phyloP scores from a whole-genome alignment of 2,329 filamentous ascomycete species.

The Chaetomiaceae sp. region DNA sequence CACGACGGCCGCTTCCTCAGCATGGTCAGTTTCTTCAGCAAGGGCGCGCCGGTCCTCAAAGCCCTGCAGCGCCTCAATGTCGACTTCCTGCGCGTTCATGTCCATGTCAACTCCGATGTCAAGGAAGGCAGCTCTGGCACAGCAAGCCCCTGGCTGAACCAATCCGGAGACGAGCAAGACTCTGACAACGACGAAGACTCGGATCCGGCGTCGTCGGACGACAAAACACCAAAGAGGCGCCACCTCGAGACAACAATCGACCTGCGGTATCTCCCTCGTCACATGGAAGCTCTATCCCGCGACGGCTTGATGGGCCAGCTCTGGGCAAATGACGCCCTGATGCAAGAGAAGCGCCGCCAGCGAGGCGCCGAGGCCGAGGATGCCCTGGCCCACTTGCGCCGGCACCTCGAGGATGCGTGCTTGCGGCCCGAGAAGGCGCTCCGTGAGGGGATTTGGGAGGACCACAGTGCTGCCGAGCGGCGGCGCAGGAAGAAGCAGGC shows the following conservation, averaged over 20 bases:
- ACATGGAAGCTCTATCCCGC: background rate
- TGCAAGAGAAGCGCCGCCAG: conserved; percentile 16
- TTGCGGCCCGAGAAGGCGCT: conserved; percentile 20
- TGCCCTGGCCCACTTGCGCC: conserved; percentile 17
- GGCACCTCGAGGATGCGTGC: conserved; percentile 25
- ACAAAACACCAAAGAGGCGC: background rate
- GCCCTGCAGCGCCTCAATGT: conserved; percentile 19
- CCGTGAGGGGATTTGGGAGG: conserved; percentile 22
- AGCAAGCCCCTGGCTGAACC: too few relatives aligned
- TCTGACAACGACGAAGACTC: background rate
- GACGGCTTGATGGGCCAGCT: background rate
- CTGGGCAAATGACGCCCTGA: conserved; percentile 19
- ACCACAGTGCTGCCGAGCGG: conserved; percentile 16
- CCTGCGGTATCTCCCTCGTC: conserved; percentile 18
- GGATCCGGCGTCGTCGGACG: background rate
- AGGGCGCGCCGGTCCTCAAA: conserved; percentile 2
- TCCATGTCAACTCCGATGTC: conserved; percentile 19
- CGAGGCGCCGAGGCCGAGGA: conserved; percentile 12
- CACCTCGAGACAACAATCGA: conserved; percentile 25
- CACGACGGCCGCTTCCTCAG: conserved; percentile 7
- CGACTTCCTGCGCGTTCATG: conserved; percentile 21
- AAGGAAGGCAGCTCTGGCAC: background rate
- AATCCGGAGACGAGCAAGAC: conserved; percentile 2
- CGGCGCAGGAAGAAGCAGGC: conserved; percentile 12
- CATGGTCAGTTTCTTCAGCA: conserved; percentile 14